Base-by-base conservation (phyloP, 805 yeast species). In the Candida peoriensis region DNA sequence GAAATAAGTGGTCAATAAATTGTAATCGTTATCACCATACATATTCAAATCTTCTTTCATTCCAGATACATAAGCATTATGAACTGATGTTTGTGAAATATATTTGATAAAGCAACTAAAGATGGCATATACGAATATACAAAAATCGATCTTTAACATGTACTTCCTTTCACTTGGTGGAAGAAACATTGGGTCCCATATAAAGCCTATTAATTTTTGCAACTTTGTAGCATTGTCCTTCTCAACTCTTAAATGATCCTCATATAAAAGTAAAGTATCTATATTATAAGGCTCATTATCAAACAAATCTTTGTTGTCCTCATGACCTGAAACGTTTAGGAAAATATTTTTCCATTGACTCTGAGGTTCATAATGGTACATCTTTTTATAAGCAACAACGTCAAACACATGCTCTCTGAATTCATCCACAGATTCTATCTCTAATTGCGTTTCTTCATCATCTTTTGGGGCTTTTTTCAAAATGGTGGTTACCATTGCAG, bases 61-160 rank as follows among this genome's bases (percentile, higher is more conserved):
- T 14, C 83, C 81, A 13, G 78, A 69, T 25, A 76, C 78, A 46
- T 78, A 81, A 2, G 86, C 87, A 48, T 79, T 77, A 41, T 68
- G 69, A 23, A 46, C 22, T 33, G 88, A 87, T 22, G 75, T 57
- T 39, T 68, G 72, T 48, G 78, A 84, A 38, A 79, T 54, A 42
- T 68, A 70, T 49, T 76, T 76, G 39, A 74, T 70, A 24, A 43
- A 46, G 32, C 48, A 50, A 20, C 55, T 39, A 28, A 36, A 30
- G 31, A 33, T 39, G 20, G 46, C 37, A 29, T 38, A 44, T 20
- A 38, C 20, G 6, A 34, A 26, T 7, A 40, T 22, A 16, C 18
- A 30, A 24, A 40, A 20, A 20, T 40, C 41, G 10, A 37, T 10
- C 28, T 40, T 40, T 5, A 37, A 3, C 17, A 40, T 4, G 10